A percentile compares a stretch with the other conserved stretches of the same genome.
These are phyloP conservation scores for Polytrichum formosum DNA, from an alignment of 225 moss, liverwort and hornwort species.

Conservation along the genomic window DNA sequence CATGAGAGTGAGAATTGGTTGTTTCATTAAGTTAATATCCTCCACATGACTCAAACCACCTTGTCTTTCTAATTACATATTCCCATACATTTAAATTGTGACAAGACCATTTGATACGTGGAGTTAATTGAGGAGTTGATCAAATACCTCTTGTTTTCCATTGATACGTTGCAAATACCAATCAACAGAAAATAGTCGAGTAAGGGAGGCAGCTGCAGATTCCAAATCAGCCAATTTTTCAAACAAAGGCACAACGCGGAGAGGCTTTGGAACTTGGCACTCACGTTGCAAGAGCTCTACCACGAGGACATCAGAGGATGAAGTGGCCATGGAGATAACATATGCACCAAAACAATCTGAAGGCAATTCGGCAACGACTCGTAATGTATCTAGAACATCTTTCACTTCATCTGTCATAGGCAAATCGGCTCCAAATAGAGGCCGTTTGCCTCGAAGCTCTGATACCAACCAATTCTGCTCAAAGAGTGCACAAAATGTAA, in stretches of 20 bases:
- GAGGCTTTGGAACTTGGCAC: constrained; percentile 66
- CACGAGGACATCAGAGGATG: constrained; percentile 84
- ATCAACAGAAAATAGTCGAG: constrained; percentile 87
- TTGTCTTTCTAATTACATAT: not conserved
- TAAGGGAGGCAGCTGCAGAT: constrained; percentile 75
- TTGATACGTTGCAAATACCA: constrained; percentile 92
- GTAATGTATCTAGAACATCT: constrained; percentile 84
- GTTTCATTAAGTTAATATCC: not conserved
- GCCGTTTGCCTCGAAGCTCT: constrained; percentile 82
- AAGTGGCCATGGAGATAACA: constrained; percentile 95
- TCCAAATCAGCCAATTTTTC: constrained; percentile 90
- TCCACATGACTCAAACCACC: not conserved
- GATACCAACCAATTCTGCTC: constrained; percentile 72
- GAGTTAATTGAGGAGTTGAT: constrained; percentile 1
- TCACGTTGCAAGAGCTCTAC: constrained; percentile 95
- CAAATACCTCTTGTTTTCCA: constrained; percentile 78
- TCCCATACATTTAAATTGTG: not conserved
- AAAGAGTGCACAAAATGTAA: not conserved
- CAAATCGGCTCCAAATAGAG: constrained; percentile 86
- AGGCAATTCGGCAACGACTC: constrained; percentile 85
- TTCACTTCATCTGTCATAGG: constrained; percentile 86
- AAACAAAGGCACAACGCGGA: constrained; percentile 92
- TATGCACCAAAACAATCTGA: constrained; percentile 92
- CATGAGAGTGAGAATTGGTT: not conserved
- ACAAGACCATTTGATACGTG: not conserved